A percentile compares a stretch with the other conserved stretches of the same genome.
phyloP scores from a whole-genome alignment of 148 eudicot genomes.

The Salicornia ramosissima region DNA sequence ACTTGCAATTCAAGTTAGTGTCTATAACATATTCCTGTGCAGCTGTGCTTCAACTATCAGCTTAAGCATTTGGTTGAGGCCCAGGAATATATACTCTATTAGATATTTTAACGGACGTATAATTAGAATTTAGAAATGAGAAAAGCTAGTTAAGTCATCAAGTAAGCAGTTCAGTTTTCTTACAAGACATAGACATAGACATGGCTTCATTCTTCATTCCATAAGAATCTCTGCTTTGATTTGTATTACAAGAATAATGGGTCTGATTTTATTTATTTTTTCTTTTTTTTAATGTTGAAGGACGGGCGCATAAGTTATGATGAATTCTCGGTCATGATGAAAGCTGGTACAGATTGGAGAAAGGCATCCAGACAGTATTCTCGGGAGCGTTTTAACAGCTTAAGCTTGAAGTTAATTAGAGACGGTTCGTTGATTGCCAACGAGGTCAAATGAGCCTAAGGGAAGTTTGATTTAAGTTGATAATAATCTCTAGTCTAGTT shows the following conservation, averaged over 20 bases:
- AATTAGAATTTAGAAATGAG: too few species aligned
- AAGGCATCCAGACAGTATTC: conserved; percentile 84
- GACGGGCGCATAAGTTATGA: conserved; percentile 82
- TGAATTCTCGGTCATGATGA: conserved; percentile 79
- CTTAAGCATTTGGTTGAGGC: too few species aligned
- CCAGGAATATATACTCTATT: too few species aligned
- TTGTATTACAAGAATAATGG: neutral
- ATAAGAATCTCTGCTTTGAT: neutral
- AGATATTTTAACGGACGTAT: too few species aligned
- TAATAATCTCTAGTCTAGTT: conserved; percentile 2
- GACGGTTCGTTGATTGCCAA: conserved; percentile 50
- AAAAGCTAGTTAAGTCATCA: too few species aligned
- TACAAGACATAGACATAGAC: neutral
- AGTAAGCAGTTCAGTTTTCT: neutral
- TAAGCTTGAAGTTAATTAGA: conserved; percentile 61
- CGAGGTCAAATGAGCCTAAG: conserved; percentile 41
- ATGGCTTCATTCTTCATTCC: neutral
- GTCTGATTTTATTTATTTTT: neutral
- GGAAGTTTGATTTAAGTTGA: neutral
- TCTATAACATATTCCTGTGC: too few species aligned
- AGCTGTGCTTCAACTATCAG: too few species aligned
- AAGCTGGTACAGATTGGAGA: conserved; percentile 87
- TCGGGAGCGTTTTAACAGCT: conserved; percentile 68
- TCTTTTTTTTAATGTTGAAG: conserved; percentile 25
- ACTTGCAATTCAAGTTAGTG: too few species aligned